Conservation (phyloP, 495 filamentous ascomycete genomes). For the Penicillium diatomitis region DNA sequence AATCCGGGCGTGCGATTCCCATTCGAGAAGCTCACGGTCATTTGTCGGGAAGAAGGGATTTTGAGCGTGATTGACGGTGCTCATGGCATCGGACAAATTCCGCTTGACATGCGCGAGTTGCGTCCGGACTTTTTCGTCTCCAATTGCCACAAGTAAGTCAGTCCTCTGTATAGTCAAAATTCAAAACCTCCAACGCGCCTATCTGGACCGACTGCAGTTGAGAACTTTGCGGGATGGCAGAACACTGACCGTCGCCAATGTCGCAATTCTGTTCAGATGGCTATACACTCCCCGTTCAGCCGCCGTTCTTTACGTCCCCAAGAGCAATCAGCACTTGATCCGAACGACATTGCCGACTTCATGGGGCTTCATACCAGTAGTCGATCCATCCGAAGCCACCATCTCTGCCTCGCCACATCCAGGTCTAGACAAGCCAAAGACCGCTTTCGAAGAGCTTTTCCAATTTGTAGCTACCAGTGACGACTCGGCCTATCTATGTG, state of each 20-base stretch:
- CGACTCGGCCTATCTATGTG: conserved; percentile 57
- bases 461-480: conserved; percentile 73
- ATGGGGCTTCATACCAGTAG: conserved; percentile 41
- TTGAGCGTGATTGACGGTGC: conserved; percentile 68
- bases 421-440: conserved; percentile 31
- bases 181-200: too few species aligned
- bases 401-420: conserved; percentile 41
- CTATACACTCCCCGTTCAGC: conserved; percentile 73
- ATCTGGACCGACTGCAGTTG: too few species aligned
- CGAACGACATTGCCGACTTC: conserved; percentile 67
- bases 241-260: neutral
- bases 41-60: conserved; percentile 56
- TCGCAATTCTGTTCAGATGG: conserved; percentile 45
- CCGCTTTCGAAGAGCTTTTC: conserved; percentile 59
- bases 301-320: conserved; percentile 70
- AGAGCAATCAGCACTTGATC: conserved; percentile 62
- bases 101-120: conserved; percentile 52
- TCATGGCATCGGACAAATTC: conserved; percentile 72
- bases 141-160: conserved; percentile 70
- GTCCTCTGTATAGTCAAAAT: too few species aligned
- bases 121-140: conserved; percentile 75
- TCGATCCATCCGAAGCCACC: conserved; percentile 15
- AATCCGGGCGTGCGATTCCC: conserved; percentile 71
- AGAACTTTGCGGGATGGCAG: neutral
- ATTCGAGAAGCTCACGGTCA: conserved; percentile 54